Evolutionary conservation across 331 rosid genomes (phyloP), one percentile per base, ranked within the genome.

Genomic region (Malus hybrid): DNA sequence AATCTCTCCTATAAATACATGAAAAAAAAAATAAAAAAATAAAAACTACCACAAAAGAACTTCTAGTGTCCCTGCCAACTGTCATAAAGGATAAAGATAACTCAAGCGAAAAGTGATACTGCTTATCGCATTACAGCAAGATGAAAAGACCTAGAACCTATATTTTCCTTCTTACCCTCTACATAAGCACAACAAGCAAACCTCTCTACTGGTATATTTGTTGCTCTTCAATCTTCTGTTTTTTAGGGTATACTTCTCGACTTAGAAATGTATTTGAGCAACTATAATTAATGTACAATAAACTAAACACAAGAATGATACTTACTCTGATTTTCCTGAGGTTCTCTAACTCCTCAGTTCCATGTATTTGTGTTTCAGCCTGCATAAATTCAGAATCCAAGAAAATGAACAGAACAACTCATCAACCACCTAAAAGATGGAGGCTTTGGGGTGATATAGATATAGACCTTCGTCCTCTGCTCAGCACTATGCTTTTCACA

Each of bases 281-380:
- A 65, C 36, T 71, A 30, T 65, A 39, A 62, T 18, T 20, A 24
- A 18, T 6, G 50, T 20, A 57, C n/a, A 12, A 32, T 50, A 74
- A 52, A 52, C 11, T 16, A 60, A 68, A 44, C 11, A 36, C 26
- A 44, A 28, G 50, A 42, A 78, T 77, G 56, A 33, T 68, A 75
- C 80, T 75, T 88, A 95, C 99, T 92, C 99, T 88, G 82, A 92
- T 84, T 86, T 87, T 88, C 87, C 87, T 88, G 70, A 95, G 84
- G 61, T 87, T 83, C 85, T 90, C 93, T 36, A 95, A 76, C 71
- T 95, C 99, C 86, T 90, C 99, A 5, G 84, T 82, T 71, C 99
- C 99, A 83, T 90, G 93, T 67, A 87, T 89, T 80, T 87, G 96
- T 79, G 85, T 84, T 79, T 95, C 99, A 78, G 97, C 93, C 99